Conservation (phyloP, 2,329 filamentous ascomycete genomes). For the Penicillium sclerotiorum region DNA sequence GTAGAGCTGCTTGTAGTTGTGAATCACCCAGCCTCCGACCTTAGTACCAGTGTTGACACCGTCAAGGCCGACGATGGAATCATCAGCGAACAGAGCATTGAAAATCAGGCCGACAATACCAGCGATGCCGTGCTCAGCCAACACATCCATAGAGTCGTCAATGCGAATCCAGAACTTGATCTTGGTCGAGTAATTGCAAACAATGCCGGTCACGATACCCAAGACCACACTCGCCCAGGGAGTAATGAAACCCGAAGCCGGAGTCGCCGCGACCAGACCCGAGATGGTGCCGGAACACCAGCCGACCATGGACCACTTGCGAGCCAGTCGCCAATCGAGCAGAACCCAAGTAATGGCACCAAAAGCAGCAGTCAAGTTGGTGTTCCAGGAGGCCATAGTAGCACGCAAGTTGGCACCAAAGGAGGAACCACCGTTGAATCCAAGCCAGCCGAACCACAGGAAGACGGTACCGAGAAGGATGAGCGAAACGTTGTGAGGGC, state of each 20-base stretch:
- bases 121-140: slow-evolving; percentile 84
- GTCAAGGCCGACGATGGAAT: slow-evolving; percentile 74
- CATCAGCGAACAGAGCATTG: slow-evolving; percentile 75
- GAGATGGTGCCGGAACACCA: slow-evolving; percentile 90
- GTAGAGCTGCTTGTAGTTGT: slow-evolving; percentile 70
- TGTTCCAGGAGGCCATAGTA: slow-evolving; percentile 97
- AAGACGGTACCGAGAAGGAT: slow-evolving; percentile 94
- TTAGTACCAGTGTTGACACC: slow-evolving; percentile 56
- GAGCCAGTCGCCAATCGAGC: slow-evolving; percentile 90
- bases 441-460: slow-evolving; percentile 98
- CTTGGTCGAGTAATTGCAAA: slow-evolving; percentile 86
- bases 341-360: slow-evolving; percentile 91
- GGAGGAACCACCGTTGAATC: slow-evolving; percentile 95
- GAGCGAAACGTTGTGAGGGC: slow-evolving; percentile 96
- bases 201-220: slow-evolving; percentile 64
- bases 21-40: slow-evolving; percentile 70
- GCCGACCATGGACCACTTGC: slow-evolving; percentile 92
- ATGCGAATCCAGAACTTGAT: slow-evolving; percentile 76
- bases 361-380: slow-evolving; percentile 89
- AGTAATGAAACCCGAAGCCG: slow-evolving; percentile 76
- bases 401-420: slow-evolving; percentile 94
- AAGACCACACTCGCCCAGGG: slow-evolving; percentile 65
- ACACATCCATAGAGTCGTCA: slow-evolving; percentile 87
- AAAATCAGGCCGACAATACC: slow-evolving; percentile 79
- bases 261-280: slow-evolving; percentile 84